Evolutionary conservation across 768 basidiomycete species (phyloP).

Genomic region (Boletus fagicola): DNA sequence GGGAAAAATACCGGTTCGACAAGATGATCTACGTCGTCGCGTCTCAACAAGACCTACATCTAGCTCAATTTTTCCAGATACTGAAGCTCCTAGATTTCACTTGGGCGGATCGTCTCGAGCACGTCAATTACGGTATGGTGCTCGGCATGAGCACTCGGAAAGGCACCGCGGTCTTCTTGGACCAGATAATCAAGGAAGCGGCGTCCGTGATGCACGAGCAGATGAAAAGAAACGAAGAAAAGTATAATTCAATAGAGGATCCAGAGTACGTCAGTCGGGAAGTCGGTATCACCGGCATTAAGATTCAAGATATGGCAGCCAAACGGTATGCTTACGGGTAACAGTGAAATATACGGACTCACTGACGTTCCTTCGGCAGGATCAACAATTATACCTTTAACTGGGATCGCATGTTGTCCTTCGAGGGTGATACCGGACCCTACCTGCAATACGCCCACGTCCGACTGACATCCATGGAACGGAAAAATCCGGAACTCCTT

Average conservation of each 20-base stretch:
- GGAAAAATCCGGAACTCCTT: conserved; percentile 86
- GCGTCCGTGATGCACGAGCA: conserved; percentile 91
- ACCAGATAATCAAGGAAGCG: conserved; percentile 90
- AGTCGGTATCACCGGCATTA: conserved; percentile 92
- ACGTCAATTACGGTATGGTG: conserved; percentile 90
- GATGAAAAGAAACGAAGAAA: conserved; percentile 93
- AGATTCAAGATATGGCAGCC: conserved; percentile 97
- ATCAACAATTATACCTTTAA: conserved; percentile 97
- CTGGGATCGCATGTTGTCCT: conserved; percentile 91
- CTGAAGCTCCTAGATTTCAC: conserved; percentile 86
- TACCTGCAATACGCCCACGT: conserved; percentile 98
- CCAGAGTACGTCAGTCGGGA: conserved; percentile 76
- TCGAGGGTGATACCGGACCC: conserved; percentile 94
- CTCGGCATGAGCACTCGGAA: conserved; percentile 93
- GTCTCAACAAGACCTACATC: conserved; percentile 82
- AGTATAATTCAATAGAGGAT: conserved; percentile 85
- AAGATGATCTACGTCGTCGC: conserved; percentile 94
- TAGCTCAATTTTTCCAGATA: conserved; percentile 91
- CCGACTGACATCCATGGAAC: conserved; percentile 83
- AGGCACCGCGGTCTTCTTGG: conserved; percentile 92
- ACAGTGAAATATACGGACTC: too few species aligned
- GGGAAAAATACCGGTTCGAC: conserved; percentile 87
- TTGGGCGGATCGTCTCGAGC: conserved; percentile 80
- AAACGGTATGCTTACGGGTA: conserved; percentile 59
- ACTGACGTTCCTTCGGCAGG: conserved; percentile 38